Percentiles rank a stretch among this genome's conserved stretches.
phyloP scores from a whole-genome alignment of 495 filamentous ascomycete genomes.

The Ramalina peruviana region DNA sequence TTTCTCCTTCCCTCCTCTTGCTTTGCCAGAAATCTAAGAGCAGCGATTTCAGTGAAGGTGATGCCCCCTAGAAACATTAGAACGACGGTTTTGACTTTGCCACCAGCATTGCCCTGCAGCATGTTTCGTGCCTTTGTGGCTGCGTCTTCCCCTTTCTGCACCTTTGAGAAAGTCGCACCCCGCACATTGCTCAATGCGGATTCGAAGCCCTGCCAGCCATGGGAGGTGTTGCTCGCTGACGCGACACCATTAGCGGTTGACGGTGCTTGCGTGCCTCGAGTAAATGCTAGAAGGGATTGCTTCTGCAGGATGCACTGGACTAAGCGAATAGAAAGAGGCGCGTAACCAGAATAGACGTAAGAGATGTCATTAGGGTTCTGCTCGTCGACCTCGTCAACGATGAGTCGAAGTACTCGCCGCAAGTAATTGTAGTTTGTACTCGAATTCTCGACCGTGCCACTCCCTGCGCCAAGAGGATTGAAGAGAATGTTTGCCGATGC shows the following conservation, averaged over 20 bases:
- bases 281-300: slow-evolving; percentile 43
- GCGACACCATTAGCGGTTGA: slow-evolving; percentile 33
- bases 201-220: slow-evolving; percentile 85
- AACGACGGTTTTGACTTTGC: slow-evolving; percentile 68
- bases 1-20: slow-evolving; percentile 72
- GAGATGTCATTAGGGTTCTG: slow-evolving; percentile 92
- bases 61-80: slow-evolving; percentile 93
- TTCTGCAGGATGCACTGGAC: slow-evolving; percentile 96
- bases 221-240: slow-evolving; percentile 46
- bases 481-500: slow-evolving; percentile 59
- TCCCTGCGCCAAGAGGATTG: slow-evolving; percentile 42
- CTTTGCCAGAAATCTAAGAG: slow-evolving; percentile 76
- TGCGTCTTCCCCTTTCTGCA: slow-evolving; percentile 88
- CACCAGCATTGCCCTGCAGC: slow-evolving; percentile 45
- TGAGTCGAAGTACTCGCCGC: slow-evolving; percentile 70
- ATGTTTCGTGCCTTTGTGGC: slow-evolving; percentile 79
- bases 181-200: slow-evolving; percentile 72
- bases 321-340: slow-evolving; percentile 80
- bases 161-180: slow-evolving; percentile 79
- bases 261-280: slow-evolving; percentile 29
- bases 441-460: slow-evolving; percentile 36
- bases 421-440: slow-evolving; percentile 88
- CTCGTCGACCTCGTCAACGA: slow-evolving; percentile 94
- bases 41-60: slow-evolving; percentile 91
- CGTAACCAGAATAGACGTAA: slow-evolving; percentile 95